phyloP scores from a whole-genome alignment of 176 grass and related monocot species.

The Triticum dicoccoides region DNA sequence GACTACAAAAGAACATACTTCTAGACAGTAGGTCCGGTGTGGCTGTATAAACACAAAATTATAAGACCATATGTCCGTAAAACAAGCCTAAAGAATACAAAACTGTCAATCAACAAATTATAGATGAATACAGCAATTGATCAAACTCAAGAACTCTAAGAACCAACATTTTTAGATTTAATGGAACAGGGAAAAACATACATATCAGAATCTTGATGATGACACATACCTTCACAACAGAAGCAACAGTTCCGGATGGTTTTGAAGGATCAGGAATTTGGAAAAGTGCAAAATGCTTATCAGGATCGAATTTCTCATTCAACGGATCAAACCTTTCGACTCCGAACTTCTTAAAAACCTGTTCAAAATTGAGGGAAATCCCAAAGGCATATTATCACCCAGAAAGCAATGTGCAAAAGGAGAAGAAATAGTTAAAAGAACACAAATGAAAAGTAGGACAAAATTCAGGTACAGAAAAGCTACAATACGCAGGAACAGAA shows the following conservation, averaged over 20 bases:
- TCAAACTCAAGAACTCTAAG: conserved; percentile 8
- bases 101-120: background rate
- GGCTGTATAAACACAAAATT: background rate
- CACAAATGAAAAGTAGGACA: background rate
- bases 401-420: background rate
- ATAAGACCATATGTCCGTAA: background rate
- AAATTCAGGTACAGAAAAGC: background rate
- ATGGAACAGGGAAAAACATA: conserved; percentile 6
- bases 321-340: conserved; percentile 59
- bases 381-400: background rate
- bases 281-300: conserved; percentile 58
- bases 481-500: background rate
- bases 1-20: background rate
- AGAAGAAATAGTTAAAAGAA: background rate
- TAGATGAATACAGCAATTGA: background rate
- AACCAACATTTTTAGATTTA: background rate
- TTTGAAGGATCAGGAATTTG: conserved; percentile 59
- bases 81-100: conserved; percentile 4
- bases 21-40: background rate
- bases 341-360: conserved; percentile 76
- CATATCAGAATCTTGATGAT: background rate
- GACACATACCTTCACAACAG: conserved; percentile 53
- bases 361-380: conserved; percentile 11
- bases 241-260: conserved; percentile 48
- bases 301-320: conserved; percentile 64